A percentile compares a stretch with the other conserved stretches of the same genome.
These are phyloP conservation scores for Aspergillus pseudoglaucus DNA, from an alignment of 2,329 filamentous ascomycete genomes.

Conservation along the genomic window DNA sequence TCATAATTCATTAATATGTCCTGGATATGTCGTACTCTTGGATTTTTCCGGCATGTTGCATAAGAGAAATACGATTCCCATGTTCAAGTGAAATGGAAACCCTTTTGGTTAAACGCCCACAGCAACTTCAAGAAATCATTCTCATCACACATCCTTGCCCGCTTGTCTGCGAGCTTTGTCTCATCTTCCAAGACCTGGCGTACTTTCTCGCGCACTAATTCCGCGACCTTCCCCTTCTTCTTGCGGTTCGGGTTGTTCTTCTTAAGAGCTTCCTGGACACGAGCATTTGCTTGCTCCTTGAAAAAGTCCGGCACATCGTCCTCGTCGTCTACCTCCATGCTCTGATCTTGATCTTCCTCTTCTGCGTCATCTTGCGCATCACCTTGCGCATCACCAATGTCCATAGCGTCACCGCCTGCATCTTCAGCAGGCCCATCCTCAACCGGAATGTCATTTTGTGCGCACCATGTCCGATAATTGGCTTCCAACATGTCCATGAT, in stretches of 20 bases:
- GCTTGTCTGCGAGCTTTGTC: constrained; percentile 72
- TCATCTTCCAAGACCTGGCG: constrained; percentile 74
- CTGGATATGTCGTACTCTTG: constrained; percentile 4
- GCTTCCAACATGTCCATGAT: constrained; percentile 75
- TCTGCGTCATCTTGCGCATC: constrained; percentile 29
- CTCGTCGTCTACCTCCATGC: constrained; percentile 45
- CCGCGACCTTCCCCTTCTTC: constrained; percentile 71
- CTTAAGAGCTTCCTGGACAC: constrained; percentile 34
- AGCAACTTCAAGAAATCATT: constrained; percentile 82
- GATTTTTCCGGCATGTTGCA: neutral
- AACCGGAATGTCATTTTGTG: constrained; percentile 71
- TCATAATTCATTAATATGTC: constrained; percentile 25
- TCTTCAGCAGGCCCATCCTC: constrained; percentile 55
- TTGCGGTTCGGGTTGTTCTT: constrained; percentile 51
- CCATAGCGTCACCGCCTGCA: constrained; percentile 29
- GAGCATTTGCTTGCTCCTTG: constrained; percentile 50
- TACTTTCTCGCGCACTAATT: constrained; percentile 81
- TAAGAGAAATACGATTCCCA: constrained; percentile 3
- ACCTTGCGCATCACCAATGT: constrained; percentile 25
- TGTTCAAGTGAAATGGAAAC: constrained; percentile 75
- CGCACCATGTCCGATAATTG: constrained; percentile 87
- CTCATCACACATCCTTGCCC: constrained; percentile 82
- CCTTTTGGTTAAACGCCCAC: constrained; percentile 80
- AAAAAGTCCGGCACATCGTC: constrained; percentile 81
- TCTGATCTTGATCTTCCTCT: constrained; percentile 47